These are phyloP conservation scores for Leucocoprinus birnbaumii DNA, from an alignment of 768 basidiomycete species.

Conservation along the genomic window DNA sequence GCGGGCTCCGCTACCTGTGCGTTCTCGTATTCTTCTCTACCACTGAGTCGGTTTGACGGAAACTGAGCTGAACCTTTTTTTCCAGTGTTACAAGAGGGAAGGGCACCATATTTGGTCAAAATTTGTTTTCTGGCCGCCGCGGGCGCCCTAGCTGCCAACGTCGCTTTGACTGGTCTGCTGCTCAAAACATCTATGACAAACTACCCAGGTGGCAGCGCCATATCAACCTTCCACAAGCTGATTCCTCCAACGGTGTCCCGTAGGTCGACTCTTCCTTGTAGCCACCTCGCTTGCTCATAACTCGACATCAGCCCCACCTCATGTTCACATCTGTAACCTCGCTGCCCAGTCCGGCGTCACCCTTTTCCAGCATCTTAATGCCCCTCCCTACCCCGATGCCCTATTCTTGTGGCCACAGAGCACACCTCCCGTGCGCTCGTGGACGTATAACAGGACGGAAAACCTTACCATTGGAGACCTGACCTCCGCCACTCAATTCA, in stretches of 20 bases:
- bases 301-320: constrained; percentile 20
- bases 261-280: constrained; percentile 6
- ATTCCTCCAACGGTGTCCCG: constrained; percentile 27
- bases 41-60: not conserved
- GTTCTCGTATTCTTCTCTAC: constrained; percentile 20
- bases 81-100: constrained; percentile 51
- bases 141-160: constrained; percentile 52
- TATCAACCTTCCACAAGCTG: constrained; percentile 56
- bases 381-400: constrained; percentile 46
- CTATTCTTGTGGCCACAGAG: constrained; percentile 10
- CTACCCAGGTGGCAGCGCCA: constrained; percentile 86
- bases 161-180: constrained; percentile 47
- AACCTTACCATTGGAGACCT: constrained; percentile 40
- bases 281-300: not conserved
- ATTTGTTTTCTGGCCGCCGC: constrained; percentile 44
- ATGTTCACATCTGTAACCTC: constrained; percentile 81
- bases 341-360: constrained; percentile 90
- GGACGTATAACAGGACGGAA: constrained; percentile 88
- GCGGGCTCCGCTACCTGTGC: constrained; percentile 63
- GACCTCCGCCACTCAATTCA: constrained; percentile 37
- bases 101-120: constrained; percentile 38
- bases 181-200: constrained; percentile 65
- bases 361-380: constrained; percentile 73
- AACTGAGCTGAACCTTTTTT: not conserved
- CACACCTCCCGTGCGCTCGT: constrained; percentile 25